Conservation (phyloP, 2,329 filamentous ascomycete genomes). For the Fusarium circinatum region DNA sequence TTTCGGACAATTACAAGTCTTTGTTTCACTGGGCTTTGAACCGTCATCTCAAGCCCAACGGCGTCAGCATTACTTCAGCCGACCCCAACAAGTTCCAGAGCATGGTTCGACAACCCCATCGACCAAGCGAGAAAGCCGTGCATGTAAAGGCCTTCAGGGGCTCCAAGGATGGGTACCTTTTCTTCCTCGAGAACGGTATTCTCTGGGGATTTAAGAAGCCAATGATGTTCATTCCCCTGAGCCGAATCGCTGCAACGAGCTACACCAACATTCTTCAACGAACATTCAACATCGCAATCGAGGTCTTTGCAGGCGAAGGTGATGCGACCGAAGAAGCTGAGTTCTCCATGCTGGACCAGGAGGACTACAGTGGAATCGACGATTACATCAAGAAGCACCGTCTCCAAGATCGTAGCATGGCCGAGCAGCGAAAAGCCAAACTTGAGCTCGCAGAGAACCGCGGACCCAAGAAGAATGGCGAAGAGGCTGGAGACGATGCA, state of each 20-base stretch:
- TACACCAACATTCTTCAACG: slow-evolving; percentile 75
- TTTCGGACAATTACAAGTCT: slow-evolving; percentile 68
- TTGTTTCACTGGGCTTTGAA: slow-evolving; percentile 71
- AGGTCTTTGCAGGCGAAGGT: slow-evolving; percentile 62
- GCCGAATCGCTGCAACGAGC: slow-evolving; percentile 69
- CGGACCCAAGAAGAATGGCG: slow-evolving; percentile 56
- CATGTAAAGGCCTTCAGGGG: slow-evolving; percentile 74
- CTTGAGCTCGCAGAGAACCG: slow-evolving; percentile 69
- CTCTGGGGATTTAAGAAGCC: slow-evolving; percentile 79
- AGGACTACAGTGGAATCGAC: slow-evolving; percentile 72
- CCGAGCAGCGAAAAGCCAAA: slow-evolving; percentile 73
- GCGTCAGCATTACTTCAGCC: slow-evolving; percentile 60
- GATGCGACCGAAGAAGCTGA: slow-evolving; percentile 69
- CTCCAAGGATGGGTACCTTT: slow-evolving; percentile 74
- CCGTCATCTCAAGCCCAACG: slow-evolving; percentile 61
- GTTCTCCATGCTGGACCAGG: slow-evolving; percentile 76
- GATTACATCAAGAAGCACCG: slow-evolving; percentile 70
- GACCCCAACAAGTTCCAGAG: slow-evolving; percentile 68
- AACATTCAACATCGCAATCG: slow-evolving; percentile 74
- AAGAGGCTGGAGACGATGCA: slow-evolving; percentile 52
- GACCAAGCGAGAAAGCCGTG: slow-evolving; percentile 70
- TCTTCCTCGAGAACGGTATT: slow-evolving; percentile 74
- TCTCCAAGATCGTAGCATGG: slow-evolving; percentile 75
- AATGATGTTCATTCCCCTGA: slow-evolving; percentile 70
- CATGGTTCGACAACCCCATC: slow-evolving; percentile 64